Evolutionary conservation across 495 filamentous ascomycete genomes (phyloP).

Genomic region (Talaromyces adpressus): DNA sequence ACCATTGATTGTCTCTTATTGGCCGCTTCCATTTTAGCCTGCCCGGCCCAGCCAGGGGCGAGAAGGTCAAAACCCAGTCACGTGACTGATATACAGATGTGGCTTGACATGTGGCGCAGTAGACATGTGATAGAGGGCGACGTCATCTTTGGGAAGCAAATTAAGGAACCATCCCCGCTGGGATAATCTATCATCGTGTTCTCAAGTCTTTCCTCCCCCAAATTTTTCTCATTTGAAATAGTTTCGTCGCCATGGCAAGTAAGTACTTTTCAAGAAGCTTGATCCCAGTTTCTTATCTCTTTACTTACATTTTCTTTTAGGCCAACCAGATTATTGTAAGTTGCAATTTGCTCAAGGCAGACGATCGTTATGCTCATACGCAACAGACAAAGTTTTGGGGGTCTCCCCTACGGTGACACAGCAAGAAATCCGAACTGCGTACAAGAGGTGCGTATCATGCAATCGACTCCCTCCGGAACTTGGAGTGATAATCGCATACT

Average conservation of each 20-base stretch:
- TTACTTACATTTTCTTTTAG: constrained; percentile 10
- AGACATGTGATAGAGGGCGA: constrained; percentile 5
- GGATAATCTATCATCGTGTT: not conserved
- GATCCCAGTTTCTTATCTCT: not conserved
- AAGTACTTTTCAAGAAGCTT: not conserved
- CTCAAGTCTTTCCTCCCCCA: not conserved
- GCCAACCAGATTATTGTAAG: constrained; percentile 28
- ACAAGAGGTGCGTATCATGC: constrained; percentile 60
- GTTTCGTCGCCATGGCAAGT: not conserved
- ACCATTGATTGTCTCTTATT: not conserved
- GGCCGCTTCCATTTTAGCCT: not conserved
- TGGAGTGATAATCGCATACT: not conserved
- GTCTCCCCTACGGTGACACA: constrained; percentile 65
- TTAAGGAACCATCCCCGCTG: not conserved
- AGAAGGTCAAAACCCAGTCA: not conserved
- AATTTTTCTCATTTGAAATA: not conserved
- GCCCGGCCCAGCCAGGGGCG: not conserved
- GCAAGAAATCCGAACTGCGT: constrained; percentile 87
- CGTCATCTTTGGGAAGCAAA: not conserved
- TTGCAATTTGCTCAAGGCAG: not conserved
- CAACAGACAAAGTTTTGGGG: constrained; percentile 59
- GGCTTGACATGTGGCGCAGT: constrained; percentile 5
- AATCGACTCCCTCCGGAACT: not conserved
- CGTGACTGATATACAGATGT: not conserved
- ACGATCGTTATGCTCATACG: not conserved